Evolutionary conservation across 176 grass and related monocot species (phyloP).

Genomic region (Oryza meridionalis): DNA sequence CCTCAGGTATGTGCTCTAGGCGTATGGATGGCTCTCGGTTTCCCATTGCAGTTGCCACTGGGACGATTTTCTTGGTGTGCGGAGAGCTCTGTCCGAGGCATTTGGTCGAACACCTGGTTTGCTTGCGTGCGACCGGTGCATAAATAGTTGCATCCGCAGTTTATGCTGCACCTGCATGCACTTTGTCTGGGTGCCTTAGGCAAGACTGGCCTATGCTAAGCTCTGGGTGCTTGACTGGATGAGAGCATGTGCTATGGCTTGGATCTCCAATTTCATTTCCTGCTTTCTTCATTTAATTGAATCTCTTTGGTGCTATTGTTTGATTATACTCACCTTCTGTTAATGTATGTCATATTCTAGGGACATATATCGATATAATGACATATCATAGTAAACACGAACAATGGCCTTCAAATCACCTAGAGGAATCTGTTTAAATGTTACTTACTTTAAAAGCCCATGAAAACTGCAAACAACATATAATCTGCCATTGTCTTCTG

Average conservation of each 20-base stretch:
- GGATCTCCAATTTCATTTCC: too few species aligned
- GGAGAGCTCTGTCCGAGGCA: not conserved
- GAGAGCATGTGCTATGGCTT: too few species aligned
- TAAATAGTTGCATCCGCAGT: not conserved
- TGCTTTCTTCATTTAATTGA: too few species aligned
- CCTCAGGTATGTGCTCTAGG: slow-evolving; percentile 61
- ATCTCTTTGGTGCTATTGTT: too few species aligned
- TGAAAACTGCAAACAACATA: not conserved
- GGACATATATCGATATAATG: not conserved
- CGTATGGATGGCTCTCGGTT: not conserved
- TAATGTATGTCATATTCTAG: not conserved
- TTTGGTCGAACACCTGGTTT: slow-evolving; percentile 41
- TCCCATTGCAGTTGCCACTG: not conserved
- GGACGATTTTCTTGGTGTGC: slow-evolving; percentile 1
- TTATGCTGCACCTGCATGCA: not conserved
- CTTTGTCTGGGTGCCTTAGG: not conserved
- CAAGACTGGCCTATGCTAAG: not conserved
- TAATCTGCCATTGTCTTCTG: not conserved
- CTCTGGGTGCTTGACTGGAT: not conserved
- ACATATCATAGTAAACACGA: not conserved
- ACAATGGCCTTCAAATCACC: not conserved
- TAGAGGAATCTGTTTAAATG: not conserved
- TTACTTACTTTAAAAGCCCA: not conserved
- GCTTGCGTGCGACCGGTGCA: not conserved
- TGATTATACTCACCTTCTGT: too few species aligned